Conservation (phyloP, 164 flowering plant genomes). For the Annona squamosa region DNA sequence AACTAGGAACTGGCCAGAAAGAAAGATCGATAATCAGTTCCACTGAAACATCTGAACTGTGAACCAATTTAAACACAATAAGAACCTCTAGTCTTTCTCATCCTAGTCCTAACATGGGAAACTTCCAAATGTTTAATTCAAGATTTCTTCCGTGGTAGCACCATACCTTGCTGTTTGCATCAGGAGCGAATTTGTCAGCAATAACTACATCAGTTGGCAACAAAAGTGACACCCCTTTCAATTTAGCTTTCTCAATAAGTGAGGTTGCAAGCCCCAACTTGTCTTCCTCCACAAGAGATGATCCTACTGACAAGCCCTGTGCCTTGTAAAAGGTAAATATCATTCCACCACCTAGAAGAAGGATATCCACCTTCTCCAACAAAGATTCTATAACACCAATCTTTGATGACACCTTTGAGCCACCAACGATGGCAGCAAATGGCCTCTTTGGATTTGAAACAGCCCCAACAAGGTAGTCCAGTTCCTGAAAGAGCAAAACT, state of each 20-base stretch:
- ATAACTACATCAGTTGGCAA: constrained; percentile 80
- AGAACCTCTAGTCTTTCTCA: background rate
- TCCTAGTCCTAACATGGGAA: background rate
- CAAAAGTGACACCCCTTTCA: constrained; percentile 67
- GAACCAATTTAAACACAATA: background rate
- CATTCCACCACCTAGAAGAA: constrained; percentile 85
- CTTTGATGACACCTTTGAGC: constrained; percentile 79
- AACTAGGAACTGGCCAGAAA: background rate
- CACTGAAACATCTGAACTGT: background rate
- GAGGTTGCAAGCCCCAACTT: constrained; percentile 72
- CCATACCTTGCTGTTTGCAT: constrained; percentile 75
- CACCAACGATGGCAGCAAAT: constrained; percentile 93
- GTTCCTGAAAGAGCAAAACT: constrained; percentile 41
- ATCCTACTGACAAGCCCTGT: constrained; percentile 64
- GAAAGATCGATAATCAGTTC: background rate
- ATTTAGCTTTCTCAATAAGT: constrained; percentile 75
- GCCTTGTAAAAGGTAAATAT: constrained; percentile 92
- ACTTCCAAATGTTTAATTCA: background rate
- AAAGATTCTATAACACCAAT: constrained; percentile 86
- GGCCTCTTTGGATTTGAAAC: constrained; percentile 78
- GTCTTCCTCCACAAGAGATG: constrained; percentile 89
- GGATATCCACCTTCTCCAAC: constrained; percentile 63
- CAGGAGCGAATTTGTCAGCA: constrained; percentile 81
- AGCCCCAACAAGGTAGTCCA: constrained; percentile 89
- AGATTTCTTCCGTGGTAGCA: background rate